Evolutionary conservation across 2,329 filamentous ascomycete species (phyloP), one percentile per base, ranked within the genome.

Genomic region (Davidsoniella neocaledoniae): DNA sequence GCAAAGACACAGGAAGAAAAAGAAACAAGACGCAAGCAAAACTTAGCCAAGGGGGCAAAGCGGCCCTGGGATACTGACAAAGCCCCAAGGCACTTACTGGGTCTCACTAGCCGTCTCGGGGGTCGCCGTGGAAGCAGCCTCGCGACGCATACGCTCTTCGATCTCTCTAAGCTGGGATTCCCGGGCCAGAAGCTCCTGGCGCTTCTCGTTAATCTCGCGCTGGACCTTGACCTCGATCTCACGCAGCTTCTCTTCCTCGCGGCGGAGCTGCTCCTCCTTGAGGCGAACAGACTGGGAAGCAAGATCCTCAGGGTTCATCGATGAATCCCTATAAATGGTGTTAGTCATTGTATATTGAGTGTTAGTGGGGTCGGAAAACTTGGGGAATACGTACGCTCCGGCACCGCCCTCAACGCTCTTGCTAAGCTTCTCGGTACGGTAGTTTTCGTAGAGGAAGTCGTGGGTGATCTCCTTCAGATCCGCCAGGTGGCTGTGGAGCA

Each of bases 171-270:
- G 79, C 72, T 98, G 91, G 62, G 87, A 94, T 73, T 98, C 91
- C 67, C 91, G 87, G 57, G 91, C 91, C 68, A 98, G 66, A 55
- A 98, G 77, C 70, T 98, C 91, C 72, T 98, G 91, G 71, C 91
- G 82, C 79, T 98, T 98, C 78, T 96, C 91, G 71, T 95, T 94
- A 73, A 98, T 98, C 70, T 98, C 91, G 64, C 91, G 86, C 73
- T 98, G 91, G 56, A 98, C 91, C 81, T 98, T 98, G 73, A 95
- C 75, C 66, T 98, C 91, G 65, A 98, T 96, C 73, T 98, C 91
- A 67, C 91, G 86, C 56, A 98, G 82, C 76, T 98, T 98, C 83
- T 98, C 91, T 73, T 98, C 91, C 69, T 98, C 91, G 62, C 91
- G 87, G 64, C 91, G 86, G 59, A 98, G 84, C 68, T 98, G 91